Base-by-base conservation (phyloP, 805 yeast species). In the Metschnikowia similis region DNA sequence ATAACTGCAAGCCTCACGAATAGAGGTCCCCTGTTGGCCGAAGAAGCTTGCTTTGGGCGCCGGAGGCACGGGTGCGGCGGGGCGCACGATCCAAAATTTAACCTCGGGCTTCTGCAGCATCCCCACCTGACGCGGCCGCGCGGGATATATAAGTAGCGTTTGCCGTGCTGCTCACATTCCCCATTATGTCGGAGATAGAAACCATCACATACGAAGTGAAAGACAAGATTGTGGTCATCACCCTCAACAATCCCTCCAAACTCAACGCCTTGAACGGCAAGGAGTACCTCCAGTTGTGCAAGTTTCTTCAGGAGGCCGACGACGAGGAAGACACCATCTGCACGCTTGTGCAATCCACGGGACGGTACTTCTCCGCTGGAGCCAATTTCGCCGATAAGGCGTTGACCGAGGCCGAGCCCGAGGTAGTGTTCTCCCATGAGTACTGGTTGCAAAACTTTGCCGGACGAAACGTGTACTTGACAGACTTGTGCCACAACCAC, bases 331-430 rank as follows among this genome's bases (percentile, higher is more conserved):
- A 74, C 17, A 83, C 92, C 0, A 60, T 77, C 7, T 76, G 81
- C 26, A 89, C 96, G 1, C 69, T 87, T 45, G 66, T 89, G 44
- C 83, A 81, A 60, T 76, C 89, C 32, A 73, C 85, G 0, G 96
- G 96, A 0, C 74, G 84, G 50, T 86, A 79, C 64, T 89, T 89
- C 65, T 82, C 89, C 27, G 86, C 96, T 6, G 97, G 97, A 27
- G 97, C 96, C 17, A 84, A 89, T 62, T 79, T 87, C 46, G 74
- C 70, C 44, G 74, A 69, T 39, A 61, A 54, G 47, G 66, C 72
- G 0, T 50, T 70, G 48, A 45, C 60, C 14, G 65, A 70, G 13
- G 53, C 61, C 14, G 62, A 64, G 34, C 61, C 68, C 49, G 51
- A 48, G 31, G 57, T 50, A 40, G 51, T 69, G 53, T 63, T 74